phyloP scores from a whole-genome alignment of 306 rosid species.

The Adenanthera pavonina region DNA sequence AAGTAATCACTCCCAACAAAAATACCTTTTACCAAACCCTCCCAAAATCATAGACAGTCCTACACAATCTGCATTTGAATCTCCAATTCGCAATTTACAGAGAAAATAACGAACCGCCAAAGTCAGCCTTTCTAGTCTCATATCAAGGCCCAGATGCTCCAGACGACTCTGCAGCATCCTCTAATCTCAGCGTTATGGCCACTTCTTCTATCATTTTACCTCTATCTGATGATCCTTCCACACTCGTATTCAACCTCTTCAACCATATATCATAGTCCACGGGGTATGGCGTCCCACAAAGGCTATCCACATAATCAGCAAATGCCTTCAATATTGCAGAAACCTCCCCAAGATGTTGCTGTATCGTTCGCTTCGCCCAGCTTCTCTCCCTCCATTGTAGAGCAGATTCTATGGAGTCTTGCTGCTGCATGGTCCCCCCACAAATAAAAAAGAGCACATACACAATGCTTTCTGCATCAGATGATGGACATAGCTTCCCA shows the following conservation, averaged over 20 bases:
- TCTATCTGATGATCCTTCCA: conserved; percentile 62
- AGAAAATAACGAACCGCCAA: conserved; percentile 31
- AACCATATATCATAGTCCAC: conserved; percentile 89
- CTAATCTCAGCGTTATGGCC: conserved; percentile 62
- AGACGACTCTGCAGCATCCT: conserved; percentile 82
- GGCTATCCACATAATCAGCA: conserved; percentile 95
- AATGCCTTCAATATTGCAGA: conserved; percentile 87
- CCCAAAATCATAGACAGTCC: conserved; percentile 39
- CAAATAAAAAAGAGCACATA: conserved; percentile 69
- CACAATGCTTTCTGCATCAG: conserved; percentile 93
- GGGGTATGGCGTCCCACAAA: conserved; percentile 89
- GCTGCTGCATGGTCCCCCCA: conserved; percentile 71
- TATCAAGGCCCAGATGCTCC: conserved; percentile 70
- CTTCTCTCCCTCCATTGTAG: conserved; percentile 89
- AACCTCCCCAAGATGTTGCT: conserved; percentile 80
- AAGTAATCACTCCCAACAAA: conserved; percentile 39
- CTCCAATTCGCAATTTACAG: conserved; percentile 47
- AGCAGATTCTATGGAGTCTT: conserved; percentile 92
- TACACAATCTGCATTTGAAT: conserved; percentile 44
- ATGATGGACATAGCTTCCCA: conserved; percentile 90
- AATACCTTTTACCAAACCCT: conserved; percentile 27
- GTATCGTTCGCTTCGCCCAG: conserved; percentile 77
- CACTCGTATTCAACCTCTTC: conserved; percentile 73
- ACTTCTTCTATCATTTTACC: conserved; percentile 83
- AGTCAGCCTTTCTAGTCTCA: conserved; percentile 32